phyloP scores from a whole-genome alignment of 1,284 basidiomycete species.

The Leccinum subspadiceum region DNA sequence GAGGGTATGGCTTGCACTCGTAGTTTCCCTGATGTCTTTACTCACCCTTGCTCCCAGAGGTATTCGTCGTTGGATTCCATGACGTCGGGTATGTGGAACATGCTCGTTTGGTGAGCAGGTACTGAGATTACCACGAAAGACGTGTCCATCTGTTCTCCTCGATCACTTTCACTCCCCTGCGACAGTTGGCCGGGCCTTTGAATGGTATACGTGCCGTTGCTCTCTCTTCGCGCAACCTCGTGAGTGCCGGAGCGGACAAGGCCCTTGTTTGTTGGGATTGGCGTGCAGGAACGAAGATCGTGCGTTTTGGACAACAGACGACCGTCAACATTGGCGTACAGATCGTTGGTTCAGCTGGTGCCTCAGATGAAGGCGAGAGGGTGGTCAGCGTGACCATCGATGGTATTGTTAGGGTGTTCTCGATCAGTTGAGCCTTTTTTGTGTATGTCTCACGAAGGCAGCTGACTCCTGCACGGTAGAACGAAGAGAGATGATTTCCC shows the following conservation, averaged over 20 bases:
- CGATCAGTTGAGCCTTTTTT: constrained; percentile 61
- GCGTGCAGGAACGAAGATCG: constrained; percentile 82
- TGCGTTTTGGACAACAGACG: constrained; percentile 90
- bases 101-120: not conserved
- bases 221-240: constrained; percentile 79
- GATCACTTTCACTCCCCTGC: constrained; percentile 74
- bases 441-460: not conserved
- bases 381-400: constrained; percentile 90
- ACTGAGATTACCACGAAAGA: constrained; percentile 36
- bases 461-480: constrained; percentile 36
- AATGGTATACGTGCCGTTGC: constrained; percentile 87
- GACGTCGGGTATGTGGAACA: constrained; percentile 71
- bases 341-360: constrained; percentile 55
- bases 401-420: constrained; percentile 87
- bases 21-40: not conserved
- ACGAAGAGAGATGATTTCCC: constrained; percentile 84
- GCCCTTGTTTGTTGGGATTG: constrained; percentile 93
- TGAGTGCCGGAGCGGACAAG: constrained; percentile 85
- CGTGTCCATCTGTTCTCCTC: constrained; percentile 82
- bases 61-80: constrained; percentile 90
- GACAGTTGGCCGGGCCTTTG: constrained; percentile 80
- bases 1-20: constrained; percentile 51
- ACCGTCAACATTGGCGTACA: constrained; percentile 90
- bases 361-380: constrained; percentile 63
- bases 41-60: constrained; percentile 46